These are phyloP conservation scores for Umbelopsis sp. DNA, from an alignment of 371 early-diverging fungal species.

Conservation along the genomic window DNA sequence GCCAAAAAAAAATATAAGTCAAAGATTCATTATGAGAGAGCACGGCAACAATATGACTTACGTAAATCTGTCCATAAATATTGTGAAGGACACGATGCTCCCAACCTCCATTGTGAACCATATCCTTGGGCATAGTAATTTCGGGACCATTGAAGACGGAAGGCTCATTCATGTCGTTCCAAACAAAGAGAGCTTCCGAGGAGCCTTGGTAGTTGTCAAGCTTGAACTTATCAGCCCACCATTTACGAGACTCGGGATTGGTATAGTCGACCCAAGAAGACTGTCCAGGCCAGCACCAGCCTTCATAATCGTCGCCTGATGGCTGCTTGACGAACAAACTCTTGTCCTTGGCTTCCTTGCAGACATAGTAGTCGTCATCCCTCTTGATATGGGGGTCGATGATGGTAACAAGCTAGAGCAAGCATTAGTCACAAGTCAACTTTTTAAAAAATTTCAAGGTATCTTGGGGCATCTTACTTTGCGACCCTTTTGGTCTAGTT, in stretches of 20 bases:
- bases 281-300: slow-evolving; percentile 94
- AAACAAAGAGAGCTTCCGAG: slow-evolving; percentile 75
- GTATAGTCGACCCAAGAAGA: slow-evolving; percentile 90
- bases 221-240: slow-evolving; percentile 80
- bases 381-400: slow-evolving; percentile 97
- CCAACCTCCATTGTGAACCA: slow-evolving; percentile 73
- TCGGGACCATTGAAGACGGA: slow-evolving; percentile 92
- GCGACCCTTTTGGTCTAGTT: slow-evolving; percentile 72
- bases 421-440: slow-evolving; percentile 10
- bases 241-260: slow-evolving; percentile 76
- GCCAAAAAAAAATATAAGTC: too few relatives aligned
- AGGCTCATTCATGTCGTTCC: slow-evolving; percentile 97
- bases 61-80: slow-evolving; percentile 75
- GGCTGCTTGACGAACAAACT: slow-evolving; percentile 81
- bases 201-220: slow-evolving; percentile 77
- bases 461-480: slow-evolving; percentile 57
- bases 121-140: slow-evolving; percentile 91
- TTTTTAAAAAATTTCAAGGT: background rate
- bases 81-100: slow-evolving; percentile 94
- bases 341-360: slow-evolving; percentile 74
- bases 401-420: slow-evolving; percentile 83
- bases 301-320: slow-evolving; percentile 76
- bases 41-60: slow-evolving; percentile 32
- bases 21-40: background rate
- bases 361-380: slow-evolving; percentile 74